Evolutionary conservation across 257 asterid species (phyloP), one percentile per base, ranked within the genome.

Genomic region (Solanum rostratum): DNA sequence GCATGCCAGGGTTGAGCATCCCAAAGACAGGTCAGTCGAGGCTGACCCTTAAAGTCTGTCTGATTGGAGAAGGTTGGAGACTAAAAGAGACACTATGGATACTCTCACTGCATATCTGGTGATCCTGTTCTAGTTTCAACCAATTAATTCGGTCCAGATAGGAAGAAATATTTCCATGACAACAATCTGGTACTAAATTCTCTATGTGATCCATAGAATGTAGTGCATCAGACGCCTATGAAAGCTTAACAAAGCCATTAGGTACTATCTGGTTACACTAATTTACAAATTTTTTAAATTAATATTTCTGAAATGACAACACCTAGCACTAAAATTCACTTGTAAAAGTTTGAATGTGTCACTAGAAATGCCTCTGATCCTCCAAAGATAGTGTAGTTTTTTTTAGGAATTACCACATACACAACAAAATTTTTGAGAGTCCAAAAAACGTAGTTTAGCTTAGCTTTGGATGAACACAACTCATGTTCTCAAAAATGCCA

Each of bases 1-100:
- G 87, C 98, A 95, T 90, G 98, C 98, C 20, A 86, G 97, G 88
- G 39, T 46, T 11, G 90, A 88, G 84, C 98, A 95, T 85, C 97
- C 98, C 20, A 43, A 43, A 46, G 80, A 55, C 29, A 89, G 89
- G 65, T 98, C 97, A n/a, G 88, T 95, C 1, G 95, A 88, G 81
- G 90, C 89, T 15, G 87, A 89, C 27, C 89, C 91, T 7, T 73
- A 81, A 71, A 91, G 94, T 19, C 89, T 88, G 80, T 85, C 90
- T 18, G 87, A 91, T 54, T 95, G 99, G 99, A 83, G 66, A 30
- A 53, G 69, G 55, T 70, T 94, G 85, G 92, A 93, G 89, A 89
- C 52, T n/a, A 90, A 91, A 81, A 88, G 89, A 74, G 93, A 90
- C 60, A 62, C 90, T 1, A 93, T 87, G 50, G 98, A 94, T 86